Conservation (phyloP, 805 yeast genomes). For the Saccharomycopsis sp. region DNA sequence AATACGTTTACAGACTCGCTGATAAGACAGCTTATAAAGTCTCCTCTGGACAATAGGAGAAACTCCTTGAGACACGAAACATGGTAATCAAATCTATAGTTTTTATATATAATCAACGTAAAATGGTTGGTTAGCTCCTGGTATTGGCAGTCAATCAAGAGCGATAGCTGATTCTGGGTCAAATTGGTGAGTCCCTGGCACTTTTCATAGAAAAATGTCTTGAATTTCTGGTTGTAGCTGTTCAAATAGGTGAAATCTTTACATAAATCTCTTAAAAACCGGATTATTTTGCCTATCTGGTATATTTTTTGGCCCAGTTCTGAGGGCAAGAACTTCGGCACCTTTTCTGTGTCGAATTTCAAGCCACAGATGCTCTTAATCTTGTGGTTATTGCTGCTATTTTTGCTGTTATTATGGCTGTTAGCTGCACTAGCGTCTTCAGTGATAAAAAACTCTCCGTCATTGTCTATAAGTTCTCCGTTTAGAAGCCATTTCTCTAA, state of each 20-base stretch:
- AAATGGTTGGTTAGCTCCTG: slow-evolving; percentile 15
- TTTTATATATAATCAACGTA: slow-evolving; percentile 11
- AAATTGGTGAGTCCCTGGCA: slow-evolving; percentile 8
- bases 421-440: slow-evolving; percentile 11
- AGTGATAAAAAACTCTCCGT: slow-evolving; percentile 57
- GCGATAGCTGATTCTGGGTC: slow-evolving; percentile 8
- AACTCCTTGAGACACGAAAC: slow-evolving; percentile 28
- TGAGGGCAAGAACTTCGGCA: slow-evolving; percentile 41
- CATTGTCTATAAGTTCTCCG: slow-evolving; percentile 53
- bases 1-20: slow-evolving; percentile 47
- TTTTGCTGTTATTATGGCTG: background rate
- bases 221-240: slow-evolving; percentile 31
- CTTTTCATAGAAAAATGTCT: slow-evolving; percentile 5
- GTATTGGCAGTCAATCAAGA: slow-evolving; percentile 16
- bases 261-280: slow-evolving; percentile 59
- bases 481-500: slow-evolving; percentile 59
- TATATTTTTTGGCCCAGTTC: slow-evolving; percentile 40
- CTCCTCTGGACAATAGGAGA: slow-evolving; percentile 70
- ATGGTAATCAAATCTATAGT: slow-evolving; percentile 15
- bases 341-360: slow-evolving; percentile 28
- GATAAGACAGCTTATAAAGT: slow-evolving; percentile 66
- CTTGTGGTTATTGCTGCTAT: background rate
- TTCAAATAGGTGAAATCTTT: slow-evolving; percentile 62
- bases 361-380: slow-evolving; percentile 24
- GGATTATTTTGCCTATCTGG: slow-evolving; percentile 66